Evolutionary conservation across 441 rosid species (phyloP).

Genomic region (Adansonia rubrostipa): DNA sequence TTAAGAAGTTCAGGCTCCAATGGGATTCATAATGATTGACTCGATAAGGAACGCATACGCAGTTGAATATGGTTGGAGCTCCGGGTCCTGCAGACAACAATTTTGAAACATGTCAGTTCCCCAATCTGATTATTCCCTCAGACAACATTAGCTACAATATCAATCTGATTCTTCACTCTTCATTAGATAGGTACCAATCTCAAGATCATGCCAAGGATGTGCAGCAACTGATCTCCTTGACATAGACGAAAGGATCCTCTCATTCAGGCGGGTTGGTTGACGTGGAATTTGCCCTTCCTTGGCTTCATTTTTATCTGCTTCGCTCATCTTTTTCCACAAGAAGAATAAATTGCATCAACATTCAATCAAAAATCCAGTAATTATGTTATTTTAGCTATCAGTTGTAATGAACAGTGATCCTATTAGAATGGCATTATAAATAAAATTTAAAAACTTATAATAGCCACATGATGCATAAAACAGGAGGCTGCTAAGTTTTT

Average conservation of each 20-base stretch:
- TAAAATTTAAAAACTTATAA: background rate
- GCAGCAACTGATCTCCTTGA: slow-evolving; percentile 97
- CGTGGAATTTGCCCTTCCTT: slow-evolving; percentile 23
- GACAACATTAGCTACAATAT: slow-evolving; percentile 9
- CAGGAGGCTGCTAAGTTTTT: background rate
- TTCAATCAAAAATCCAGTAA: background rate
- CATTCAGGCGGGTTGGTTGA: slow-evolving; percentile 63
- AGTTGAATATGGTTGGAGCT: slow-evolving; percentile 85
- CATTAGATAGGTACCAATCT: slow-evolving; percentile 59
- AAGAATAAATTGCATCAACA: slow-evolving; percentile 27
- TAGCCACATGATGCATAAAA: slow-evolving; percentile 4
- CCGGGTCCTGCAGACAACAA: slow-evolving; percentile 74
- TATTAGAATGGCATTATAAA: background rate
- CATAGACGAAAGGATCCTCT: slow-evolving; percentile 94
- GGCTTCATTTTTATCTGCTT: slow-evolving; percentile 38
- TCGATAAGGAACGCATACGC: slow-evolving; percentile 50
- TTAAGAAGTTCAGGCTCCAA: slow-evolving; percentile 1
- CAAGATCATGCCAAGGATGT: slow-evolving; percentile 99
- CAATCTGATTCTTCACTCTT: background rate
- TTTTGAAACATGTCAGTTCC: background rate
- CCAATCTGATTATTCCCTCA: background rate
- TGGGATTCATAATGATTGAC: slow-evolving; percentile 9
- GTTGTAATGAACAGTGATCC: background rate
- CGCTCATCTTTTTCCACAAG: slow-evolving; percentile 59
- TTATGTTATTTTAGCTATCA: background rate